Conservation (phyloP, 2,329 filamentous ascomycete genomes). For the Mycosphaerella sp. region DNA sequence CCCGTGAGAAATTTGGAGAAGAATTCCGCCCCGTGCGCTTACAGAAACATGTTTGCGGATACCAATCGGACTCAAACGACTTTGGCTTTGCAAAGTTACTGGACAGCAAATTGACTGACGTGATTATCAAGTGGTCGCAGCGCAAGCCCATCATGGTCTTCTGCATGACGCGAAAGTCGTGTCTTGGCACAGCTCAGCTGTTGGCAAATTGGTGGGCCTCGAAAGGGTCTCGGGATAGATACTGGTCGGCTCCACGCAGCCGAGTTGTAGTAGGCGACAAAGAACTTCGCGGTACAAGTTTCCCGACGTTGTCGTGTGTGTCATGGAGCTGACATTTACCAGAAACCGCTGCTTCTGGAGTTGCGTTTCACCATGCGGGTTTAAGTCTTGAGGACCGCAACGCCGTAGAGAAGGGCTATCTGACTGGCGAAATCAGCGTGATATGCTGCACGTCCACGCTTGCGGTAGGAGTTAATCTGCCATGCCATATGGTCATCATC, state of each 20-base stretch:
- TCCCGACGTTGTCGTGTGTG: neutral
- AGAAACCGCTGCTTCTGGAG: slow-evolving; percentile 44
- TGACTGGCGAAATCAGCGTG: slow-evolving; percentile 65
- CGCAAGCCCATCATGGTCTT: slow-evolving; percentile 77
- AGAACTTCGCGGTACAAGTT: slow-evolving; percentile 51
- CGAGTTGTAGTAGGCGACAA: slow-evolving; percentile 49
- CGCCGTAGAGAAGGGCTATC: slow-evolving; percentile 60
- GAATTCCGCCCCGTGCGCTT: slow-evolving; percentile 73
- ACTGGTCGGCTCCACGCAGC: slow-evolving; percentile 57
- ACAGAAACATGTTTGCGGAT: slow-evolving; percentile 70
- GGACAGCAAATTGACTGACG: slow-evolving; percentile 56
- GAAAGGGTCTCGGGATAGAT: slow-evolving; percentile 46
- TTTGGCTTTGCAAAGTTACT: slow-evolving; percentile 69
- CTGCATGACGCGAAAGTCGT: slow-evolving; percentile 68
- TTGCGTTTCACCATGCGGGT: slow-evolving; percentile 79
- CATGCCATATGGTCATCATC: slow-evolving; percentile 57
- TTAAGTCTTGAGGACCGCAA: slow-evolving; percentile 58
- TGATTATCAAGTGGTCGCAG: slow-evolving; percentile 61
- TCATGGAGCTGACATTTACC: neutral
- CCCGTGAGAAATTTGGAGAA: slow-evolving; percentile 65
- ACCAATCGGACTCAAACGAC: slow-evolving; percentile 58
- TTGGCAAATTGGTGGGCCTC: slow-evolving; percentile 60
- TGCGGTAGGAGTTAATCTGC: slow-evolving; percentile 76
- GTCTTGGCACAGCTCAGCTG: slow-evolving; percentile 59
- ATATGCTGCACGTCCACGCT: slow-evolving; percentile 85